Evolutionary conservation across 371 early-diverging fungal genomes (phyloP).

Genomic region (Syncephalis plumigaleata): DNA sequence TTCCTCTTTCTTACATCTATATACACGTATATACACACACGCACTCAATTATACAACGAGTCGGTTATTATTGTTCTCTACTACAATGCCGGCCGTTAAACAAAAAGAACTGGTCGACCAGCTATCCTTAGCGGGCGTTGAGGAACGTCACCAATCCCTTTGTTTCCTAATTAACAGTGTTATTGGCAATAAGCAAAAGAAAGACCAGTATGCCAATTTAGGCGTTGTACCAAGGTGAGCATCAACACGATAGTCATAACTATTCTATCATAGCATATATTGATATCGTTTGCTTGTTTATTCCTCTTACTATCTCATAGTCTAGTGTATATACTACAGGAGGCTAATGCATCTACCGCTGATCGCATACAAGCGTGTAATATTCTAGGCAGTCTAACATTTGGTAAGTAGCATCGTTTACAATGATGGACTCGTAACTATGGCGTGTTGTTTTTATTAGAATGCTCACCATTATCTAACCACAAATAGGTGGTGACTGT

Average conservation of each 20-base stretch:
- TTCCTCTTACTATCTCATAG: too few relatives aligned
- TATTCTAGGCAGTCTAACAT: slow-evolving; percentile 64
- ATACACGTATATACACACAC: too few relatives aligned
- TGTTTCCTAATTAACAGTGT: slow-evolving; percentile 70
- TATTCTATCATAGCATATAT: too few relatives aligned
- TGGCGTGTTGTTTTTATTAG: not conserved
- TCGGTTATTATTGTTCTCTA: too few relatives aligned
- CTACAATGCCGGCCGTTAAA: not conserved
- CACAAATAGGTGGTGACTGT: slow-evolving; percentile 32
- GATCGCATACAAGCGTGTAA: slow-evolving; percentile 46
- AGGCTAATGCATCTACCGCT: slow-evolving; percentile 15
- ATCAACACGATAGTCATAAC: too few relatives aligned
- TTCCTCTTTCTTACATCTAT: too few relatives aligned
- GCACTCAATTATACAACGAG: too few relatives aligned
- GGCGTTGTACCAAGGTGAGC: slow-evolving; percentile 47
- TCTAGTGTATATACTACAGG: slow-evolving; percentile 37
- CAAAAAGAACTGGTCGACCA: not conserved
- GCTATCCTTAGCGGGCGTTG: not conserved
- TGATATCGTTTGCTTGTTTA: too few relatives aligned
- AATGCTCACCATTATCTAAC: not conserved
- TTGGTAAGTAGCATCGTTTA: slow-evolving; percentile 25
- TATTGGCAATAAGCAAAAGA: slow-evolving; percentile 75
- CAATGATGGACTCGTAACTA: not conserved
- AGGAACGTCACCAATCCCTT: slow-evolving; percentile 30
- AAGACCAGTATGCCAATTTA: slow-evolving; percentile 49